Base-by-base conservation (phyloP, 208 protist genomes). In the Vickermania ingenoplastis region DNA sequence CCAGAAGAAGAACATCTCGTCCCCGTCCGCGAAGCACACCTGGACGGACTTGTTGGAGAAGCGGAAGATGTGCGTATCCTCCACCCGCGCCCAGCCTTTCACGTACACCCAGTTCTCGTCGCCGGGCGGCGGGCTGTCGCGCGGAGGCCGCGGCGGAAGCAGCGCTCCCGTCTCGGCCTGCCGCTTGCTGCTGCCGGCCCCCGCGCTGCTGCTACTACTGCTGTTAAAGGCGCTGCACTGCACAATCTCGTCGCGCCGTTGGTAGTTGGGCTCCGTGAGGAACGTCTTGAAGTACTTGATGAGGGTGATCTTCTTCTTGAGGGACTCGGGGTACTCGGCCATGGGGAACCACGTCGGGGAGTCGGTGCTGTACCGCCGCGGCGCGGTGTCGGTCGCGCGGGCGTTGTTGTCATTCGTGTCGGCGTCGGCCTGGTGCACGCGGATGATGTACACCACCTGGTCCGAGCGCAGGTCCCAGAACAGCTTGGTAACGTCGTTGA, bases 401-500 rank as follows among this genome's bases (percentile, higher is more conserved):
- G n/a, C n/a, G n/a, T n/a, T n/a, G n/a, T n/a, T n/a, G n/a, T n/a
- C n/a, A n/a, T n/a, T n/a, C n/a, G n/a, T n/a, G n/a, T n/a, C n/a
- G n/a, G n/a, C n/a, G n/a, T n/a, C n/a, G n/a, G n/a, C n/a, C n/a
- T n/a, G n/a, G 69, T 92, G 83, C 30, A 86, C 68, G 3, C 76
- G 65, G 26, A 72, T 69, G 56, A 83, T 85, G 63, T 96, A 96
- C 73, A 94, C 85, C 25, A 92, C 77, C 17, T 75, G 73, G 31
- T 71, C 77, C 41, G 68, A 79, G 30, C 80, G 77, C 25, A 78
- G 62, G 67, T 91, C 73, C 74, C 94, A 91, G 26, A 98, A 75
- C 41, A 99, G 97, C 70, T 97, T 98, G 4, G 95, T 98, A 21
- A 69, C 74, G 80, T 99, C 98, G 79, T 99, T 99, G 79, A 98